Percentiles rank a stretch among this genome's conserved stretches.
These are phyloP conservation scores for Theobroma cacao DNA, from an alignment of 345 rosid genomes.

Conservation along the genomic window DNA sequence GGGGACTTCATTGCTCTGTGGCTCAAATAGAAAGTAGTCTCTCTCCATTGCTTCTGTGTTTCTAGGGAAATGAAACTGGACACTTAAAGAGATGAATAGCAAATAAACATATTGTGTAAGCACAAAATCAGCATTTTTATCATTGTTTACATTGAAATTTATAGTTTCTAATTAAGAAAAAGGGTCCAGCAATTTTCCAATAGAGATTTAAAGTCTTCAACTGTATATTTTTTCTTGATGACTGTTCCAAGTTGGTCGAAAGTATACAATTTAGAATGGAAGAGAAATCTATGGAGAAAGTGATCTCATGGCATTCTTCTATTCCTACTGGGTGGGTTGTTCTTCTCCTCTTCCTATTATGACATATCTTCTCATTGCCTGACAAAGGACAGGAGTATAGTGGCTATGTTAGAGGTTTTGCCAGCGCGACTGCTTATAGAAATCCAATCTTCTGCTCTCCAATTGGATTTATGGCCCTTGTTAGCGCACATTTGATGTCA, in stretches of 20 bases:
- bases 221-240: background rate
- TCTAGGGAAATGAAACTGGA: background rate
- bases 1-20: background rate
- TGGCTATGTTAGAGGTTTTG: background rate
- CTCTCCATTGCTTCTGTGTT: background rate
- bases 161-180: background rate
- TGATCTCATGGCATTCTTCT: background rate
- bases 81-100: too few relatives aligned
- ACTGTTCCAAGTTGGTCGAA: background rate
- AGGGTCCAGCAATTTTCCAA: background rate
- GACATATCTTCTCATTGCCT: background rate
- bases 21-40: background rate
- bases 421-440: background rate
- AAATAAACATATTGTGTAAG: background rate
- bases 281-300: background rate
- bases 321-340: background rate
- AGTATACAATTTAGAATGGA: background rate
- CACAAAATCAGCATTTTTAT: background rate
- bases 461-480: background rate
- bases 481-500: background rate
- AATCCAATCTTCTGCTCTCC: background rate
- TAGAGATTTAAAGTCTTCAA: background rate
- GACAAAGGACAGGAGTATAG: background rate
- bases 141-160: background rate
- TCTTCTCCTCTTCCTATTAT: background rate